Evolutionary conservation across 2,329 filamentous ascomycete genomes (phyloP), one percentile per base, ranked within the genome.

Genomic region (Pyricularia pennisetigena): DNA sequence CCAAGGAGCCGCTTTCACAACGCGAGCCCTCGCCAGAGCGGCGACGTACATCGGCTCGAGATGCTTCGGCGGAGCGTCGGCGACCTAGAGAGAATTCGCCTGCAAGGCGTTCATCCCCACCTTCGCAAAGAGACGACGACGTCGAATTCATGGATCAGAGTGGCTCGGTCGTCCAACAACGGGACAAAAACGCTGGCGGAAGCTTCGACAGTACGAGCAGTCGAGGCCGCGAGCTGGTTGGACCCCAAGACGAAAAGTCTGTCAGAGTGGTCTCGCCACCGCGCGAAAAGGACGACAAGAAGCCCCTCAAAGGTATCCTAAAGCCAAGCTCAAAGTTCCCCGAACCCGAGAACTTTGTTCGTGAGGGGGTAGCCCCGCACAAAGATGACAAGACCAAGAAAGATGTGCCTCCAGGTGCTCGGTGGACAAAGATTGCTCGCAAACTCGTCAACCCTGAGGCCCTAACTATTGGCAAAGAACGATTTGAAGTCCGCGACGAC

Each of bases 401-500:
- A 70, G 90, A 92, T 57, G 91, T 93, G 35, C 91, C 91, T 0
- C 79, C 88, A 0, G 91, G 90, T 69, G 94, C 94, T 41, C 87
- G 93, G 68, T 97, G 94, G 94, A 97, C 94, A 64, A 97, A 95
- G 80, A 94, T 98, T 75, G 92, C 90, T 75, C 88, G 94, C 68
- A 88, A 90, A 72, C 85, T 97, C 68, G 94, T 98, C 73, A 97
- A 96, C 73, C 93, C 94, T 0, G 91, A 94, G 72, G 93, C 94
- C 0, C 80, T 98, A 64, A 90, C 92, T 69, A 85, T 91, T 70
- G 91, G 91, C n/a, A 91, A 95, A 73, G 94, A 97, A 80, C 85
- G 94, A 32, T 98, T 91, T 72, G 94, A 98, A 78, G 91, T 96
- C 73, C 87, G 93, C n/a, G 87, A 93, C 69, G 93, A 97, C 74